Percentiles rank a stretch among this genome's conserved stretches.
These are phyloP conservation scores for Boletales sp. DNA, from an alignment of 768 basidiomycete species.

Conservation along the genomic window DNA sequence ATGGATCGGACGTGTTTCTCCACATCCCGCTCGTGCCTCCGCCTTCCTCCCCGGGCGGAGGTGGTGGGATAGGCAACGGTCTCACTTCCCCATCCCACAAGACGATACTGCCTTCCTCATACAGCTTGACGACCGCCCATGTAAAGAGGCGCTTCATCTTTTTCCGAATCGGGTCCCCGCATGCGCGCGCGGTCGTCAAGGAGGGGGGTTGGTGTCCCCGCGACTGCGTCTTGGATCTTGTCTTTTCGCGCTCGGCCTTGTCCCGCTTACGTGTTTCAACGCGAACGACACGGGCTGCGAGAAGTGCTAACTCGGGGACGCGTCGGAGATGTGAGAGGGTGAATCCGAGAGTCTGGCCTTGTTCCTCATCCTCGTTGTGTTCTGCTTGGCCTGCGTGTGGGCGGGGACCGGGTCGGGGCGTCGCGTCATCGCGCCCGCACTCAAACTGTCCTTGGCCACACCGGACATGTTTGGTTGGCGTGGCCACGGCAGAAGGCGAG, in stretches of 20 bases:
- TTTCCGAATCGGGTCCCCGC: conserved; percentile 23
- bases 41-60: neutral
- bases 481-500: conserved; percentile 4
- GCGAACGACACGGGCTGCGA: conserved; percentile 63
- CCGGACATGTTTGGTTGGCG: conserved; percentile 33
- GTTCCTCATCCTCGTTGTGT: neutral
- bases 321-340: conserved; percentile 74
- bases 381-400: neutral
- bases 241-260: conserved; percentile 40
- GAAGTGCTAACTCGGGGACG: conserved; percentile 64
- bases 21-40: conserved; percentile 41
- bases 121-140: conserved; percentile 59
- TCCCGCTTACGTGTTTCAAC: conserved; percentile 56
- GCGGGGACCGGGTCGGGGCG: conserved; percentile 4
- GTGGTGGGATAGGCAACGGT: conserved; percentile 25
- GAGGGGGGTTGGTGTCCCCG: neutral
- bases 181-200: no score
- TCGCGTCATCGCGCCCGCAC: conserved; percentile 3
- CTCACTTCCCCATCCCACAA: conserved; percentile 66
- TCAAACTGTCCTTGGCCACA: conserved; percentile 4
- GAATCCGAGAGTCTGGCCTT: conserved; percentile 41
- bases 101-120: conserved; percentile 70
- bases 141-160: conserved; percentile 69
- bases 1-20: conserved; percentile 33
- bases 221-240: neutral